Evolutionary conservation across 2,329 filamentous ascomycete genomes (phyloP).

Genomic region (Ascochyta fabae): DNA sequence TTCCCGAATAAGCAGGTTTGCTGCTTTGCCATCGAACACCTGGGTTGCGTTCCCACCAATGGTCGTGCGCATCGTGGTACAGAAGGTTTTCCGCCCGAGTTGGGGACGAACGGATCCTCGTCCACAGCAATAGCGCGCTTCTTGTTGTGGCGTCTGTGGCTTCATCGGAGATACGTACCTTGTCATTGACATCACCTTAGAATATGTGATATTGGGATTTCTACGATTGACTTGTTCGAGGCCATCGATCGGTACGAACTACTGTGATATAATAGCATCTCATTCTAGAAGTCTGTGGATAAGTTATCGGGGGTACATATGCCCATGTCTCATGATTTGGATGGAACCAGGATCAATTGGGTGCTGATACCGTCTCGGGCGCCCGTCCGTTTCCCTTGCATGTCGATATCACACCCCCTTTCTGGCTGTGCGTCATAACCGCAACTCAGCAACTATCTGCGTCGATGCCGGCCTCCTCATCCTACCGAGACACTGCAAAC

Average conservation of each 20-base stretch:
- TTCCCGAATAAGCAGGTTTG: conserved; percentile 17
- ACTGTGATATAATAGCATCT: no score
- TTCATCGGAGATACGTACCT: no score
- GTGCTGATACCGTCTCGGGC: neutral
- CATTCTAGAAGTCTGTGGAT: no score
- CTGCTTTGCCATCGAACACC: conserved; percentile 14
- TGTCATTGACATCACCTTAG: no score
- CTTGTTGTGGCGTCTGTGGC: no score
- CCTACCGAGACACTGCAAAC: neutral
- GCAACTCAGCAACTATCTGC: neutral
- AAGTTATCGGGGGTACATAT: no score
- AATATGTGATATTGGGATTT: no score
- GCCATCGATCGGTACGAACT: no score
- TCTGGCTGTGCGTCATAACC: neutral
- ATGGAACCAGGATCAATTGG: neutral
- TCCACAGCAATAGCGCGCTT: no score
- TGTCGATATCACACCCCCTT: neutral
- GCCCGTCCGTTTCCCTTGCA: neutral
- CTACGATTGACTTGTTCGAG: no score
- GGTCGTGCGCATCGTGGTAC: neutral
- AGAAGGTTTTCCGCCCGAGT: neutral
- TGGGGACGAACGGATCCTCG: neutral
- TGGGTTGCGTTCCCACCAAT: conserved; percentile 17
- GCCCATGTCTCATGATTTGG: neutral
- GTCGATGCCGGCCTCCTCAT: neutral